phyloP scores from a whole-genome alignment of 257 asterid species.

The Solanum bulbocastanum region DNA sequence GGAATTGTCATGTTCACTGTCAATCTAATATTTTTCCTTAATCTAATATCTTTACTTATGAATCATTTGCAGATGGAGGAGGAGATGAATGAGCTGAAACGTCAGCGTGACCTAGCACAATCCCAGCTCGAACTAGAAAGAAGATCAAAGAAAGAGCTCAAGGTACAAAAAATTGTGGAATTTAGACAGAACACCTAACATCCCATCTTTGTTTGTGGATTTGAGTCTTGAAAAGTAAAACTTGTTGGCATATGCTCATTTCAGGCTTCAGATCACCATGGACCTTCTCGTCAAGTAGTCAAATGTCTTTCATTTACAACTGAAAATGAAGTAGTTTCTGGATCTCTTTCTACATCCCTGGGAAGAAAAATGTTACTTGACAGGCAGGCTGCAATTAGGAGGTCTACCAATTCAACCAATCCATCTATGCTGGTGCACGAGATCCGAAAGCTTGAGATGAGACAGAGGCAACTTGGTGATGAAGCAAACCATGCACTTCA shows the following conservation, averaged over 20 bases:
- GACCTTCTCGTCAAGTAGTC: slow-evolving; percentile 64
- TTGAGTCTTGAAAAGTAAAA: not conserved
- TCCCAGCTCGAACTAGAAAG: slow-evolving; percentile 74
- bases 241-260: not conserved
- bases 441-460: slow-evolving; percentile 77
- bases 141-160: slow-evolving; percentile 63
- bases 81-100: slow-evolving; percentile 83
- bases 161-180: slow-evolving; percentile 22
- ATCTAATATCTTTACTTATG: not conserved
- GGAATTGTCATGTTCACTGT: not conserved
- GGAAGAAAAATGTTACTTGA: slow-evolving; percentile 22
- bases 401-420: slow-evolving; percentile 39
- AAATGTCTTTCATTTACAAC: slow-evolving; percentile 58
- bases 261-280: slow-evolving; percentile 57
- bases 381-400: slow-evolving; percentile 29
- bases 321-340: slow-evolving; percentile 28
- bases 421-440: slow-evolving; percentile 52
- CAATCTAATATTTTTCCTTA: not conserved
- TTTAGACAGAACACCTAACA: not conserved
- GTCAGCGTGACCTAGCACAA: slow-evolving; percentile 66
- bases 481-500: slow-evolving; percentile 92
- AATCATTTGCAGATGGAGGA: slow-evolving; percentile 61
- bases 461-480: slow-evolving; percentile 87
- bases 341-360: slow-evolving; percentile 20
- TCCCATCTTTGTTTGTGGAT: not conserved